Evolutionary conservation across 371 early-diverging fungal genomes (phyloP).

Genomic region (Saksenaea vasiformis): DNA sequence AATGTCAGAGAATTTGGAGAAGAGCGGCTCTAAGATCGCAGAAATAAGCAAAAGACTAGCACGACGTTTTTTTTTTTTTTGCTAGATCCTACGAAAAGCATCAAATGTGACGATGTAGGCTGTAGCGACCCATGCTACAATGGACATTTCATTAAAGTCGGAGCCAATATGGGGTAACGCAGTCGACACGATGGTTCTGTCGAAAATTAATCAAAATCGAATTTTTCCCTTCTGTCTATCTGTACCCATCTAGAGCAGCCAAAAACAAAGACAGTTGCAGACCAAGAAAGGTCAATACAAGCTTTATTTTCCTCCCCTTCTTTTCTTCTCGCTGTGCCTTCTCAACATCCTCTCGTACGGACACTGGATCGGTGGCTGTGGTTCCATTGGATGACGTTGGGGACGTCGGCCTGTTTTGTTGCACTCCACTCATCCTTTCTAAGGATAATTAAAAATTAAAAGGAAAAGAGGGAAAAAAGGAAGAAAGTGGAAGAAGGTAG

Average conservation of each 20-base stretch:
- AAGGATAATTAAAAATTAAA: neutral
- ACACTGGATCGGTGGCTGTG: neutral
- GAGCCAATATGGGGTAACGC: slow-evolving; percentile 72
- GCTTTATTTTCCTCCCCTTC: neutral
- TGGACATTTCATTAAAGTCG: slow-evolving; percentile 65
- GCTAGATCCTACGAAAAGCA: slow-evolving; percentile 39
- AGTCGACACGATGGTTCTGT: slow-evolving; percentile 74
- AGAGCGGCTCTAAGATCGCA: slow-evolving; percentile 43
- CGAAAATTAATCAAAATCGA: neutral
- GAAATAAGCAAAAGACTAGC: slow-evolving; percentile 2
- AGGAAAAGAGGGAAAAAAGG: neutral
- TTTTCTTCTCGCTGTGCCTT: neutral
- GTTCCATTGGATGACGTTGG: neutral
- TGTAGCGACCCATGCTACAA: slow-evolving; percentile 70
- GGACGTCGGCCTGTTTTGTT: neutral
- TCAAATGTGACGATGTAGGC: slow-evolving; percentile 61
- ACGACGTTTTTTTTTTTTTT: neutral
- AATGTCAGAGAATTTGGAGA: slow-evolving; percentile 70
- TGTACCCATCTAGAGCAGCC: slow-evolving; percentile 71
- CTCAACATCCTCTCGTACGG: neutral
- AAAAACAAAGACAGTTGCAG: slow-evolving; percentile 70
- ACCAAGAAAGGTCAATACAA: slow-evolving; percentile 39
- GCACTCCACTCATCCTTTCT: neutral
- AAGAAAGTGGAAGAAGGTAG: neutral
- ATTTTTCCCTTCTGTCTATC: neutral